Evolutionary conservation across 2,329 filamentous ascomycete species (phyloP).

Genomic region (Penicillium sp.): DNA sequence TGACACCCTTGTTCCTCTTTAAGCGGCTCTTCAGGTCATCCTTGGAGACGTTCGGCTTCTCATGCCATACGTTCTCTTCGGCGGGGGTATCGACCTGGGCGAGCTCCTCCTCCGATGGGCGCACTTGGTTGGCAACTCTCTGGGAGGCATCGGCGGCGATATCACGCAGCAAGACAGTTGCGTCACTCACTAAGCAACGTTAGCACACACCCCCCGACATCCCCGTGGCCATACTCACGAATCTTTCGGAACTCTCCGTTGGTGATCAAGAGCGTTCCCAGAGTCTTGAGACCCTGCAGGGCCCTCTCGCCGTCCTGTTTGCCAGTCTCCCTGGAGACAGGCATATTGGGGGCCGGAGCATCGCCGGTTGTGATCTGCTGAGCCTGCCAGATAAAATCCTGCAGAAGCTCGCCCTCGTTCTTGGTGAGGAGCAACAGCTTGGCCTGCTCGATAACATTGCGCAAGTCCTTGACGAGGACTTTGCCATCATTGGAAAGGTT

Average conservation of each 20-base stretch:
- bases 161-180: conserved; percentile 76
- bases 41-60: conserved; percentile 74
- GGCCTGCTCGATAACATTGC: conserved; percentile 76
- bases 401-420: conserved; percentile 90
- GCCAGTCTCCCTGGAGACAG: conserved; percentile 72
- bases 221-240: conserved; percentile 52
- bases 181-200: conserved; percentile 66
- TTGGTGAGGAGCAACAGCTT: conserved; percentile 86
- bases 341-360: conserved; percentile 62
- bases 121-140: conserved; percentile 72
- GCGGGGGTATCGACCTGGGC: conserved; percentile 78
- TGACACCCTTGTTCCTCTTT: conserved; percentile 57
- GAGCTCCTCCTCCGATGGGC: conserved; percentile 75
- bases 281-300: conserved; percentile 78
- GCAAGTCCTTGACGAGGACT: conserved; percentile 72
- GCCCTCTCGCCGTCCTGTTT: conserved; percentile 82
- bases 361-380: conserved; percentile 68
- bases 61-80: conserved; percentile 91
- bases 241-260: conserved; percentile 97
- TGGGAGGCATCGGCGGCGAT: conserved; percentile 87
- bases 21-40: conserved; percentile 63
- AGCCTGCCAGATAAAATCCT: conserved; percentile 97
- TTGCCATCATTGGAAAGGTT: conserved; percentile 82
- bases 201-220: conserved; percentile 14
- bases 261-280: conserved; percentile 86